Base-by-base conservation (phyloP, 768 basidiomycete genomes). In the Tephrocybe sp. region DNA sequence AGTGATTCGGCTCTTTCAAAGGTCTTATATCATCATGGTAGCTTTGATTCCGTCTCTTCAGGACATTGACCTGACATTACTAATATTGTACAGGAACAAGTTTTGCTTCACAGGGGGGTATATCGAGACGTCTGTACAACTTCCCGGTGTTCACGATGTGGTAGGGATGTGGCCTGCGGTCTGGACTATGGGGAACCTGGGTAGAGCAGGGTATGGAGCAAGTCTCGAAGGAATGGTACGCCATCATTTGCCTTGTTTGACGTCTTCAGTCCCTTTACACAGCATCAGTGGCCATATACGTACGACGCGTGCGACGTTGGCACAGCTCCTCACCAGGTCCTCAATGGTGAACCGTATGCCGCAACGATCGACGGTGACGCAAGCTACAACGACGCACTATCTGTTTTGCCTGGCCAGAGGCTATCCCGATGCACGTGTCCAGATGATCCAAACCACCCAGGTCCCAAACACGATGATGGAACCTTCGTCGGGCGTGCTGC, bases 61-160 rank as follows among this genome's bases (percentile, higher is more conserved):
- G 16, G 15, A 29, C 19, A 10, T 33, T 21, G 11, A 8, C 23
- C 4, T 37, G 25, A 38, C 31, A 29, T 37, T 9, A 45, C 27
- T 15, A 38, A 44, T 13, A 34, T 15, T 16, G 13, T 39, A 8
- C 40, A 78, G 78, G 86, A 91, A 91, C 64, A 90, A 91, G 68
- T 84, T 94, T 47, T 93, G 88, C 66, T 91, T 91, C 65, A 88
- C 86, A 16, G 86, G 86, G 12, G 90, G 90, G 16, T 75, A 83
- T 47, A 74, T 89, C 42, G 84, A 88, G 58, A 66, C 73, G 3
- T 74, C 71, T 11, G 81, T 84, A 18, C 73, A 75, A 19, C 72
- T 88, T 13, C 86, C 86, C 25, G 86, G 83, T 15, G 64, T 72
- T 31, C 80, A 76, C 57, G 79, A 82, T 56, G 74, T 89, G 34